phyloP scores from a whole-genome alignment of 495 filamentous ascomycete genomes.

The Aspergillus leporis region DNA sequence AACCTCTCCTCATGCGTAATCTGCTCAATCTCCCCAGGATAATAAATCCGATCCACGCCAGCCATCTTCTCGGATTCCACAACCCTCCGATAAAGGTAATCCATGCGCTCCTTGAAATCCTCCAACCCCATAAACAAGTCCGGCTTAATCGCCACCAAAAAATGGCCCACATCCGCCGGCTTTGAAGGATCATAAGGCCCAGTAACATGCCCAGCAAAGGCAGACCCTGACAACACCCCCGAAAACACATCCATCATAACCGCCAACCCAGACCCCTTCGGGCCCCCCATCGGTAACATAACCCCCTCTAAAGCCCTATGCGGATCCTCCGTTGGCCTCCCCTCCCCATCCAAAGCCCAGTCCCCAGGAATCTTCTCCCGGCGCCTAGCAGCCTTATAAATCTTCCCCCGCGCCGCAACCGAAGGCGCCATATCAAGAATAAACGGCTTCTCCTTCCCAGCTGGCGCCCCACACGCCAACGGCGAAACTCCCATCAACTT shows the following conservation, averaged over 20 bases:
- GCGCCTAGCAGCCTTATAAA: constrained; percentile 69
- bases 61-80: constrained; percentile 63
- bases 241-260: constrained; percentile 89
- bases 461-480: constrained; percentile 74
- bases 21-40: constrained; percentile 77
- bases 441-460: constrained; percentile 56
- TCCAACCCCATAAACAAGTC: constrained; percentile 73
- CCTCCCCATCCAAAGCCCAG: constrained; percentile 75
- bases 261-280: constrained; percentile 69
- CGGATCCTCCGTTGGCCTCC: constrained; percentile 67
- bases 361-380: constrained; percentile 72
- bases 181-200: constrained; percentile 69
- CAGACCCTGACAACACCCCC: constrained; percentile 68
- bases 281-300: constrained; percentile 80
- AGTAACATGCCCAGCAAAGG: constrained; percentile 71
- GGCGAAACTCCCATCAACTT: constrained; percentile 76
- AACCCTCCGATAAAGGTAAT: constrained; percentile 64
- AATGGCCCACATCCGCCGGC: constrained; percentile 73
- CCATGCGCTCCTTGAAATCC: constrained; percentile 70
- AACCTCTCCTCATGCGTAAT: constrained; percentile 56
- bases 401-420: constrained; percentile 72
- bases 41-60: constrained; percentile 75
- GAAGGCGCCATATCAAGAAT: constrained; percentile 80
- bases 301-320: constrained; percentile 64
- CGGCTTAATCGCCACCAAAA: constrained; percentile 72